A percentile compares a stretch with the other conserved stretches of the same genome.
Conservation (phyloP, 768 basidiomycete genomes). For the Glaciozyma antarctica region DNA sequence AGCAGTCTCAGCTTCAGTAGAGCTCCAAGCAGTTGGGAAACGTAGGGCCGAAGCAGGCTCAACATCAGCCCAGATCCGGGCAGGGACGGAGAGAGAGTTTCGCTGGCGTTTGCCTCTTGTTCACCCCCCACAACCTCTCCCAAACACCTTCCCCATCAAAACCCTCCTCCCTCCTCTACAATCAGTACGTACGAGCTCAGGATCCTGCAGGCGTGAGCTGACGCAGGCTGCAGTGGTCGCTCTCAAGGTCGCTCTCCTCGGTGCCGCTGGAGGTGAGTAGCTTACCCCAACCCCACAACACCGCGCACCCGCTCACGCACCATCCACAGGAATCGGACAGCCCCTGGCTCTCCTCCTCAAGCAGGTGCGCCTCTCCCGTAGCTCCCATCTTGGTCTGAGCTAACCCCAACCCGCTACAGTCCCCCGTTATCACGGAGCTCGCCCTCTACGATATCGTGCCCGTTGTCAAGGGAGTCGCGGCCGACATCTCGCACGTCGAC, state of each 20-base stretch:
- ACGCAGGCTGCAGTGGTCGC: background rate
- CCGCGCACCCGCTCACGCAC: background rate
- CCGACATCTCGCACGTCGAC: slow-evolving; percentile 86
- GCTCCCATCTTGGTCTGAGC: background rate
- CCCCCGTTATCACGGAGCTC: slow-evolving; percentile 51
- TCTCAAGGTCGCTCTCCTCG: slow-evolving; percentile 83
- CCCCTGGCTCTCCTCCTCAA: slow-evolving; percentile 90
- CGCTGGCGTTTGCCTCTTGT: too few relatives aligned
- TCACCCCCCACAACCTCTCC: too few relatives aligned
- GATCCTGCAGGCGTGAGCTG: too few relatives aligned
- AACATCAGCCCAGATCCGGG: too few relatives aligned
- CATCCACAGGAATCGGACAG: slow-evolving; percentile 73
- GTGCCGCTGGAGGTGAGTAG: slow-evolving; percentile 66
- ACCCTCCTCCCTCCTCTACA: too few relatives aligned
- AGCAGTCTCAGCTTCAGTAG: too few relatives aligned
- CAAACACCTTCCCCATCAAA: too few relatives aligned
- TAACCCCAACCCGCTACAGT: background rate
- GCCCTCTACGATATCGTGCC: slow-evolving; percentile 78
- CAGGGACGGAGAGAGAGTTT: too few relatives aligned
- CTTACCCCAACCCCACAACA: background rate
- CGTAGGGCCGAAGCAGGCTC: too few relatives aligned
- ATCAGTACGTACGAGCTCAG: too few relatives aligned
- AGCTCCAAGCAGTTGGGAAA: too few relatives aligned
- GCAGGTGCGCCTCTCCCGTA: slow-evolving; percentile 41
- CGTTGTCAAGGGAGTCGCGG: slow-evolving; percentile 89